Evolutionary conservation across 179 eudicot species (phyloP).

Genomic region (Camellia oleifera): DNA sequence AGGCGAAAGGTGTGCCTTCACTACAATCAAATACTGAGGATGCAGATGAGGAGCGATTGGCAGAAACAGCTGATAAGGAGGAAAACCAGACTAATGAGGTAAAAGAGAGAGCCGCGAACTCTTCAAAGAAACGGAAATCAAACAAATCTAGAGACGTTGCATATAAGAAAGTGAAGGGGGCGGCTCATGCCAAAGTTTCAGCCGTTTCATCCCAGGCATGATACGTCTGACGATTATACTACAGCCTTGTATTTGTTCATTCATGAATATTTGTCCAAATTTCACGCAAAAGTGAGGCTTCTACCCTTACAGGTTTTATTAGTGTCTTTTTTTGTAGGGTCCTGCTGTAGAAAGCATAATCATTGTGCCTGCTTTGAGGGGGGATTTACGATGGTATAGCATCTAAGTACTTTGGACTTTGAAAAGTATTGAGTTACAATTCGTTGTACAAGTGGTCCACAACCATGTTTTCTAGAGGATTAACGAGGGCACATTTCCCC

Average conservation of each 20-base stretch:
- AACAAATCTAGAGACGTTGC: slow-evolving; percentile 40
- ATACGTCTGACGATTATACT: background rate
- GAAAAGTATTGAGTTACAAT: background rate
- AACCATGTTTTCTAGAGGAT: background rate
- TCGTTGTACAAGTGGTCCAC: background rate
- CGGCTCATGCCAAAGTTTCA: slow-evolving; percentile 30
- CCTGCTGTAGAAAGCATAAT: no score
- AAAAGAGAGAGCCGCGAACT: slow-evolving; percentile 16
- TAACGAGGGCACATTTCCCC: no score
- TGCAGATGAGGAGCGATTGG: slow-evolving; percentile 18
- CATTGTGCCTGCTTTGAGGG: no score
- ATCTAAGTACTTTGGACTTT: no score
- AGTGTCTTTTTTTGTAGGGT: no score
- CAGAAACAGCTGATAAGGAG: slow-evolving; percentile 4
- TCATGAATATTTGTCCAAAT: background rate
- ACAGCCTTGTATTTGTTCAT: background rate
- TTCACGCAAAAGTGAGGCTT: background rate
- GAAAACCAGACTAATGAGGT: slow-evolving; percentile 20
- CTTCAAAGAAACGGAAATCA: slow-evolving; percentile 65
- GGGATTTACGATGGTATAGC: no score
- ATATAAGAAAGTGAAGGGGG: slow-evolving; percentile 44
- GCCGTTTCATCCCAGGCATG: slow-evolving; percentile 46
- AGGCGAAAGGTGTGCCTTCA: slow-evolving; percentile 8
- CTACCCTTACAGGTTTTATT: background rate
- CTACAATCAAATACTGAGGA: slow-evolving; percentile 9